Evolutionary conservation across 495 filamentous ascomycete genomes (phyloP), one percentile per base, ranked within the genome.

Genomic region (Corynascus novoguineensis): DNA sequence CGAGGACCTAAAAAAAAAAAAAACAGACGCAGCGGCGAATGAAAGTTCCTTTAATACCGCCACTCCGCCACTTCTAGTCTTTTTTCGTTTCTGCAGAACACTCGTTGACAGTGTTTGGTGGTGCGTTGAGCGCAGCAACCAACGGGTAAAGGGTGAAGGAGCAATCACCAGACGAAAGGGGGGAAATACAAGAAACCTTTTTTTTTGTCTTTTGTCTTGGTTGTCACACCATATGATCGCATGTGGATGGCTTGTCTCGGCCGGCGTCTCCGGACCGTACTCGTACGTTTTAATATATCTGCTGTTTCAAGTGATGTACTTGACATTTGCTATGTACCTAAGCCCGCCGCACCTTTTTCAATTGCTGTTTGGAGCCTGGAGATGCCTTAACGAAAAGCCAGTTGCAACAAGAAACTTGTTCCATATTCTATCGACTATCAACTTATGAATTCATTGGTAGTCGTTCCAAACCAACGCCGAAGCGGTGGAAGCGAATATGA

Each of bases 1-100:
- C 28, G 37, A 32, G 34, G 50, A 55, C 31, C n/a, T 31, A 37
- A 56, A 48, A 40, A 66, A 21, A 63, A 53, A 37, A 56, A 48
- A 40, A 66, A 21, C 60, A 53, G 41, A 60, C 53, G 48, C 56
- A 53, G 28, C 51, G 59, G 50, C 51, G 61, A 58, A 28, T 49
- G 48, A 60, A 17, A 24, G 29, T 41, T 24, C 28, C 19, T 4
- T 32, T 57, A 44, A 57, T 57, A 40, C 48, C 48, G 53, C 47
- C 27, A 25, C 25, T 19, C 21, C 17, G 17, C 14, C 32, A 47
- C 21, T 31, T 14, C 12, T 11, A 19, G 27, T 12, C 21, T 8
- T 37, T n/a, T n/a, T 31, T 28, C 7, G 42, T 42, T 40, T 15
- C 35, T 44, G 25, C 32, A 9, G 28, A 6, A 37, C 19, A 46